phyloP scores from a whole-genome alignment of 169 alveolate species.

The Cryptosporidium felis region DNA sequence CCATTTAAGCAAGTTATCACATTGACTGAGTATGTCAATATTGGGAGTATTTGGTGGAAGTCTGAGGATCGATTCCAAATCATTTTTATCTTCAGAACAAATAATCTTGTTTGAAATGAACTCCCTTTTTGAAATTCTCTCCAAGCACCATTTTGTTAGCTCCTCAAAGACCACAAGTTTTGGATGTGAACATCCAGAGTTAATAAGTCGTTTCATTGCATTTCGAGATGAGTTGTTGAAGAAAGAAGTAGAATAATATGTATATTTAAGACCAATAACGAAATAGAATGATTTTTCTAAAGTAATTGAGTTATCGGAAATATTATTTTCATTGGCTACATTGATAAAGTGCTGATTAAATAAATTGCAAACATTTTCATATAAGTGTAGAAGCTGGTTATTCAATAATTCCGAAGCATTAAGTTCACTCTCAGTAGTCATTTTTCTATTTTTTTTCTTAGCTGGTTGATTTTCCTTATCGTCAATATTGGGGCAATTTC shows the following conservation, averaged over 20 bases:
- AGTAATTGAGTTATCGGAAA: neutral
- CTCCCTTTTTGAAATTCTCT: neutral
- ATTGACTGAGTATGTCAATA: neutral
- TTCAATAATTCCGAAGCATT: neutral
- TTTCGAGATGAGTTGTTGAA: neutral
- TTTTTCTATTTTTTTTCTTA: neutral
- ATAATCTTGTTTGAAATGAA: neutral
- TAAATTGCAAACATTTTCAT: neutral
- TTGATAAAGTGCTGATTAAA: neutral
- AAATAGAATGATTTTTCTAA: slow-evolving; percentile 12
- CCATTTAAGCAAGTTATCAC: slow-evolving; percentile 4
- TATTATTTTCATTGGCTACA: neutral
- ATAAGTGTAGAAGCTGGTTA: neutral
- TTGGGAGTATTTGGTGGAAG: neutral
- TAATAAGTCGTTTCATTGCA: neutral
- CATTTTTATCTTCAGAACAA: neutral
- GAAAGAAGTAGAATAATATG: neutral
- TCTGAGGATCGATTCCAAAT: neutral
- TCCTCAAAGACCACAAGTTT: neutral
- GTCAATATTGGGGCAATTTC: neutral
- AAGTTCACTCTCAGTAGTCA: neutral
- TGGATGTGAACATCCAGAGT: neutral
- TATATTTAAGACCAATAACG: slow-evolving; percentile 32
- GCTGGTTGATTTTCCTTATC: neutral
- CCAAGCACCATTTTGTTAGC: neutral